Percentiles rank a stretch among this genome's conserved stretches.
Conservation (phyloP, 176 grass and related monocot genomes). For the Zea mays region Zm-B73-REFERENCE-NAM-5.0 NC_050100.1:16489001-16489500, state of each 20-base stretch:
- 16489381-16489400: slow-evolving; percentile 41
- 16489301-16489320: slow-evolving; percentile 68
- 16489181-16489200: slow-evolving; percentile 98
- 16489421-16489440: slow-evolving; percentile 63
- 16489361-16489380: slow-evolving; percentile 64
- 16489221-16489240: slow-evolving; percentile 99
- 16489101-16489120: not conserved
- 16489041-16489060: not conserved
- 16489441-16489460: slow-evolving; percentile 66
- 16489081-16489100: not conserved
- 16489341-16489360: slow-evolving; percentile 98
- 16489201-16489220: slow-evolving; percentile 93
- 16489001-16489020: slow-evolving; percentile 12
- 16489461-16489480: slow-evolving; percentile 82
- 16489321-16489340: slow-evolving; percentile 62
- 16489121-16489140: slow-evolving; percentile 54
- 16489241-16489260: slow-evolving; percentile 78
- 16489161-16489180: slow-evolving; percentile 88
- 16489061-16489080: slow-evolving; percentile 34
- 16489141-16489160: slow-evolving; percentile 84
- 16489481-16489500: slow-evolving; percentile 96
- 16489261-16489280: slow-evolving; percentile 86
- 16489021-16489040: slow-evolving; percentile 33
- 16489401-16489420: slow-evolving; percentile 89
- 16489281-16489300: slow-evolving; percentile 91